Conservation (phyloP, 257 asterid species). For the Ophiorrhiza pumila region DNA sequence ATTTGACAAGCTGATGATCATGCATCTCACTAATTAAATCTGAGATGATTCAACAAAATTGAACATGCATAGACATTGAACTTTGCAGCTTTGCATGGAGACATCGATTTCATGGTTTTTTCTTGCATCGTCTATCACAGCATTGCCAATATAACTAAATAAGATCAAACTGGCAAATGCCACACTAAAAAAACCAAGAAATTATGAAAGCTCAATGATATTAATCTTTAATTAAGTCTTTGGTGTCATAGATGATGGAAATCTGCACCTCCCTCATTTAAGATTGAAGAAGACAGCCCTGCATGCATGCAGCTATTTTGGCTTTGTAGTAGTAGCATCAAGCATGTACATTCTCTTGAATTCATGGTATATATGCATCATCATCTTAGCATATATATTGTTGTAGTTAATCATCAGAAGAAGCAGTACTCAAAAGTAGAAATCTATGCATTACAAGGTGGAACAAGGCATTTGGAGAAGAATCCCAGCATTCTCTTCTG, state of each 20-base stretch:
- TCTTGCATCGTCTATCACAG: neutral
- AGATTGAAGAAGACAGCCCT: no score
- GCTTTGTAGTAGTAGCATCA: neutral
- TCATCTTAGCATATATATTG: no score
- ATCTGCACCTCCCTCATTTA: neutral
- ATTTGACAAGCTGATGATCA: no score
- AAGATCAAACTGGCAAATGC: neutral
- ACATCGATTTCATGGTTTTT: no score
- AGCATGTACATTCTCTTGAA: neutral
- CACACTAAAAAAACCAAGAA: no score
- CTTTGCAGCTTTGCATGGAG: no score
- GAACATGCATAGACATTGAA: neutral
- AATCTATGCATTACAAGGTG: slow-evolving; percentile 65
- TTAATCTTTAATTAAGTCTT: no score
- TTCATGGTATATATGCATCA: no score
- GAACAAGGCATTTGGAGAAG: slow-evolving; percentile 81
- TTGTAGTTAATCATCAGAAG: no score
- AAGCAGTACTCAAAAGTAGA: neutral
- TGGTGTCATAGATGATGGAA: neutral
- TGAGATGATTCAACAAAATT: neutral
- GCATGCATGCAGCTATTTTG: neutral
- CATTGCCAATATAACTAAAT: neutral
- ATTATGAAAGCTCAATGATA: neutral
- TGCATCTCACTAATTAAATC: neutral
- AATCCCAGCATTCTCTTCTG: slow-evolving; percentile 85